Evolutionary conservation across 805 yeast genomes (phyloP).

Genomic region (Ogataea sp.): DNA sequence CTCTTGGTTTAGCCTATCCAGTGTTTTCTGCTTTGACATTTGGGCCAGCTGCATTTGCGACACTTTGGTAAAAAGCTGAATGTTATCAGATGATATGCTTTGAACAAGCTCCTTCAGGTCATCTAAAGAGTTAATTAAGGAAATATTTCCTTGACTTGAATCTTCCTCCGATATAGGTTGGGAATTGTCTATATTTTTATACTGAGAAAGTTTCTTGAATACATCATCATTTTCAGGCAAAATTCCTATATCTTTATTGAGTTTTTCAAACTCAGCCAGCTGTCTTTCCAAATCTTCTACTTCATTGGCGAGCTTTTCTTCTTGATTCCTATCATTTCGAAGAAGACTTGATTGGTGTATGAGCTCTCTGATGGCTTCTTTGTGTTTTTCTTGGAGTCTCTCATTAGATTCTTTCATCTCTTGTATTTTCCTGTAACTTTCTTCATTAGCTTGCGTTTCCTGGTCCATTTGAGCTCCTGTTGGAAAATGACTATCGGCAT

Average conservation of each 20-base stretch:
- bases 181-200: neutral
- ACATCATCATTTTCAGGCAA: neutral
- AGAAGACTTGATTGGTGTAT: neutral
- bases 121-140: neutral
- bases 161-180: neutral
- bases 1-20: neutral
- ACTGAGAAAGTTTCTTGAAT: neutral
- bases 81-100: no score
- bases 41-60: neutral
- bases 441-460: neutral
- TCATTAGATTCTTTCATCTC: constrained; percentile 5
- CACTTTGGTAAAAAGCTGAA: no score
- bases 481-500: constrained; percentile 4
- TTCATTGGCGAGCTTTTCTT: neutral
- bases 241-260: constrained; percentile 8
- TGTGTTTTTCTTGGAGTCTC: constrained; percentile 11
- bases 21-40: neutral
- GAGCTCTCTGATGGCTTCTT: constrained; percentile 8
- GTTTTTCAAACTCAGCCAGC: constrained; percentile 10
- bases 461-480: neutral
- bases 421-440: constrained; percentile 8
- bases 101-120: neutral
- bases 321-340: neutral
- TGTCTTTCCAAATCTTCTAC: constrained; percentile 1
- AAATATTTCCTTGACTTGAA: neutral